A percentile compares a stretch with the other conserved stretches of the same genome.
Conservation (phyloP, 257 asterid genomes). For the Solanum ahanhuiri region DNA sequence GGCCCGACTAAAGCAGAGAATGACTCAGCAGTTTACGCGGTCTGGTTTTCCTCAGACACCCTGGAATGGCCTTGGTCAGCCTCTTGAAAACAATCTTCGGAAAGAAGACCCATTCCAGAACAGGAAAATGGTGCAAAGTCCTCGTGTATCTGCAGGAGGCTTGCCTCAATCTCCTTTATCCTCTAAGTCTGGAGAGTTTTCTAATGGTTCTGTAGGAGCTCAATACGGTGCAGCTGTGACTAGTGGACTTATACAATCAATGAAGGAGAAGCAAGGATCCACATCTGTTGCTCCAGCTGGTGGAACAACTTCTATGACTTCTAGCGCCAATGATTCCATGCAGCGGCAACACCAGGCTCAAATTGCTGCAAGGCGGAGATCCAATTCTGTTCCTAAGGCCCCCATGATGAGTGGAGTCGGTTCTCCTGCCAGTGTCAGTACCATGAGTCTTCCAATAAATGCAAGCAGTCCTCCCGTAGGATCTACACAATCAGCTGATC, state of each 20-base stretch:
- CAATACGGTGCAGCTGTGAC: slow-evolving; percentile 71
- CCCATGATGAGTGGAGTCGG: slow-evolving; percentile 74
- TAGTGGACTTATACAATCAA: slow-evolving; percentile 54
- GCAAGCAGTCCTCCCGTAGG: slow-evolving; percentile 83
- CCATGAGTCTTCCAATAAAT: slow-evolving; percentile 47
- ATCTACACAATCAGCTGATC: slow-evolving; percentile 55
- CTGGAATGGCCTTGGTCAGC: slow-evolving; percentile 70
- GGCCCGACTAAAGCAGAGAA: slow-evolving; percentile 63
- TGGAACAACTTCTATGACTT: slow-evolving; percentile 47
- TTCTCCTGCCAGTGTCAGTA: slow-evolving; percentile 92
- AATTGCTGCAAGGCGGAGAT: slow-evolving; percentile 60
- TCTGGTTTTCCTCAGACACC: slow-evolving; percentile 56
- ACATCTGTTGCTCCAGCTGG: slow-evolving; percentile 53
- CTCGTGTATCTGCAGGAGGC: slow-evolving; percentile 85
- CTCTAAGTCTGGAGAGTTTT: slow-evolving; percentile 89
- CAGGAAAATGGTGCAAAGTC: slow-evolving; percentile 80
- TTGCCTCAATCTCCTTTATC: slow-evolving; percentile 97
- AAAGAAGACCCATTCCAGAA: slow-evolving; percentile 69
- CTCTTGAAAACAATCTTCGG: slow-evolving; percentile 55
- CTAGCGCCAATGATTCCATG: slow-evolving; percentile 66
- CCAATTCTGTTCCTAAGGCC: slow-evolving; percentile 72
- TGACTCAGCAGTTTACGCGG: slow-evolving; percentile 56
- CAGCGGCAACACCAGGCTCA: slow-evolving; percentile 78
- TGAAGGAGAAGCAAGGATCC: slow-evolving; percentile 71
- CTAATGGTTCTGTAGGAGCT: slow-evolving; percentile 84